Evolutionary conservation across 78 protist genomes (phyloP).

Genomic region (Dictyostelium citrinum): DNA sequence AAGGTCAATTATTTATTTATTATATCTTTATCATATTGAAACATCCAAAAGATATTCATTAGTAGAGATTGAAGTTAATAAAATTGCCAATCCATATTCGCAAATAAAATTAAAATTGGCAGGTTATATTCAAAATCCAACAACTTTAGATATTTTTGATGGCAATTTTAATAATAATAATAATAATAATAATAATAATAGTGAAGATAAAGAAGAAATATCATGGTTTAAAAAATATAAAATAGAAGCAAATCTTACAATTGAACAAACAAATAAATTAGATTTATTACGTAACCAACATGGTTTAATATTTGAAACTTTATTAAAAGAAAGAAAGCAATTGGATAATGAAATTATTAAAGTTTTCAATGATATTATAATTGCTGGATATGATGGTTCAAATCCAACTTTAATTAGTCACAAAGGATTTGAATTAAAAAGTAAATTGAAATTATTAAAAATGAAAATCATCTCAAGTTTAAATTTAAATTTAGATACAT

Average conservation of each 20-base stretch:
- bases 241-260: not conserved
- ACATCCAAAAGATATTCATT: not conserved
- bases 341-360: not conserved
- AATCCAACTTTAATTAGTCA: not conserved
- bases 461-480: not conserved
- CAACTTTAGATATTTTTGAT: not conserved
- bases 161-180: not conserved
- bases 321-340: not conserved
- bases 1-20: not conserved
- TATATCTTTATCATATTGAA: not conserved
- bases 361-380: not conserved
- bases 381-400: not conserved
- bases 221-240: not conserved
- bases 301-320: not conserved
- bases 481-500: not conserved
- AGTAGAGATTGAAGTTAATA: not conserved
- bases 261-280: not conserved
- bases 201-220: not conserved
- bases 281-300: not conserved
- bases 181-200: too few species aligned
- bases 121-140: not conserved
- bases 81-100: not conserved
- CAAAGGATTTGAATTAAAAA: not conserved
- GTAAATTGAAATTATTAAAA: not conserved
- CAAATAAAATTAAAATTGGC: conserved; percentile 1